phyloP scores from a whole-genome alignment of 192 early-diverging fungal genomes.

The Coemansia nantahalensis region DNA sequence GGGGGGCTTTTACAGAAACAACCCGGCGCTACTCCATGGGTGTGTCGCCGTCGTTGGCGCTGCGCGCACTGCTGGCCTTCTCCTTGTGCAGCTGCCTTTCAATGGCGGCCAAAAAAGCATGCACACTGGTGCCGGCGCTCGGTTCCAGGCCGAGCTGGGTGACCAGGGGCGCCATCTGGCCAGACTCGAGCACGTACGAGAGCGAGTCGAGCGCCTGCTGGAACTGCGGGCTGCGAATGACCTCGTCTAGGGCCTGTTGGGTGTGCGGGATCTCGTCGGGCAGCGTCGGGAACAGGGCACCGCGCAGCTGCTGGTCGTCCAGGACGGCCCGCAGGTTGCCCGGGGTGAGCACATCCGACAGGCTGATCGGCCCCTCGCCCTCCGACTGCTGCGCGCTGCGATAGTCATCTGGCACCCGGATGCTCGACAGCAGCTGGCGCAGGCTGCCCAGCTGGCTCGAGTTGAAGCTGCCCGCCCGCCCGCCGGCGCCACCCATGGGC shows the following conservation, averaged over 20 bases:
- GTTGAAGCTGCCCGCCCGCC: constrained; percentile 3
- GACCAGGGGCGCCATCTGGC: constrained; percentile 51
- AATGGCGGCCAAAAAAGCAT: constrained; percentile 46
- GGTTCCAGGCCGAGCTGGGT: constrained; percentile 44
- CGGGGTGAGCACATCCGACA: constrained; percentile 44
- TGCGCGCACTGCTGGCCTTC: constrained; percentile 1
- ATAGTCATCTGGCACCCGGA: constrained; percentile 17
- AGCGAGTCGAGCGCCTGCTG: constrained; percentile 47
- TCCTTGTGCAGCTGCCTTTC: constrained; percentile 42
- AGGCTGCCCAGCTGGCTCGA: constrained; percentile 21
- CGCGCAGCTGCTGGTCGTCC: constrained; percentile 24
- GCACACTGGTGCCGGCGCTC: constrained; percentile 45
- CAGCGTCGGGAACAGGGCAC: constrained; percentile 46
- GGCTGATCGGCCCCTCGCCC: constrained; percentile 1
- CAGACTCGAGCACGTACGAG: constrained; percentile 42
- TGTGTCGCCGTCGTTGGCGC: constrained; percentile 9
- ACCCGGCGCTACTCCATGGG: constrained; percentile 15
- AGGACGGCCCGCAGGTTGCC: constrained; percentile 36
- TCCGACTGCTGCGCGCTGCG: background rate
- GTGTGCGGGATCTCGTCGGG: constrained; percentile 23
- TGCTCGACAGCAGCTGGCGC: constrained; percentile 34
- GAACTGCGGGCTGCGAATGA: constrained; percentile 52
- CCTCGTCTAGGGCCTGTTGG: constrained; percentile 20
- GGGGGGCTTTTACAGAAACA: no score
- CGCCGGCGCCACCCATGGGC: background rate